phyloP scores from a whole-genome alignment of 129 eudicot species.

The Flaveria ramosissima region DNA sequence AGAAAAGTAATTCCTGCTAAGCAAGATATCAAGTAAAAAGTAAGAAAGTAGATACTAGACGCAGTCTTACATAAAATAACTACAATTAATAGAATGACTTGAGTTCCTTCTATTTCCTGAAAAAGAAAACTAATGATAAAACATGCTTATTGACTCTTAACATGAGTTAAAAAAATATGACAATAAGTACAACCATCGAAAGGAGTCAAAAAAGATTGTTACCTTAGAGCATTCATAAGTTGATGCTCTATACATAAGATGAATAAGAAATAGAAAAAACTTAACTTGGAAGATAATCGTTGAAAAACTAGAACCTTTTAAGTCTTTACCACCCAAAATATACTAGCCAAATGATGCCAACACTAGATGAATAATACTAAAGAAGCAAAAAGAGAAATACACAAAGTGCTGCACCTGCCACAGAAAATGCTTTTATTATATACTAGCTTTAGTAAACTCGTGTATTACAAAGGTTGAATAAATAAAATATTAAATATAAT shows the following conservation, averaged over 20 bases:
- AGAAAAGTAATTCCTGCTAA: background rate
- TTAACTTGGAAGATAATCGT: background rate
- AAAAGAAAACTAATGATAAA: background rate
- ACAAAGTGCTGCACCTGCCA: background rate
- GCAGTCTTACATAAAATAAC: background rate
- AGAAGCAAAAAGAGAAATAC: background rate
- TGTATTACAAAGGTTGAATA: too few relatives aligned
- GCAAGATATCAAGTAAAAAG: background rate
- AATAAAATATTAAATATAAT: too few relatives aligned
- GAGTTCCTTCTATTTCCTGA: background rate
- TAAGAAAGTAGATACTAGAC: background rate
- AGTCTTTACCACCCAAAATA: background rate
- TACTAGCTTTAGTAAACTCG: too few relatives aligned
- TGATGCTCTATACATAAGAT: background rate
- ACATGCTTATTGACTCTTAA: background rate
- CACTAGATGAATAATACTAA: background rate
- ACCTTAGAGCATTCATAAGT: constrained; percentile 6
- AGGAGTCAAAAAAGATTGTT: background rate
- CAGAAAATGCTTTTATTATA: background rate
- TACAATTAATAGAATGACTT: background rate
- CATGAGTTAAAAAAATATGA: background rate
- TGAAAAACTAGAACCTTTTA: background rate
- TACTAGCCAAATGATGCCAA: background rate
- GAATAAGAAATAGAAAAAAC: background rate
- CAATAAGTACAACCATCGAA: background rate